Evolutionary conservation across 768 basidiomycete genomes (phyloP).

Genomic region (Panaeolus papilionaceus): DNA sequence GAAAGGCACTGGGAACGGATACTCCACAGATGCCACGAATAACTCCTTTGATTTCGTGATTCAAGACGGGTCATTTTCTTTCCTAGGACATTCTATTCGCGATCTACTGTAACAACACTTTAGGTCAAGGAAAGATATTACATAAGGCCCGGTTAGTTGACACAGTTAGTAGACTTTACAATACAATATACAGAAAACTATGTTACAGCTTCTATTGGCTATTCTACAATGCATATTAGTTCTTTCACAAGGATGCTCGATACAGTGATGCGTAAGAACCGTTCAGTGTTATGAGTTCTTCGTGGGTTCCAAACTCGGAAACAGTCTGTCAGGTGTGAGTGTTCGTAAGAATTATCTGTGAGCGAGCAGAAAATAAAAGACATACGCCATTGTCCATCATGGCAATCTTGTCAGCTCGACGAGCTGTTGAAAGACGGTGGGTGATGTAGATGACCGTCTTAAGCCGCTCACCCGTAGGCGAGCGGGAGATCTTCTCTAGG

Average conservation of each 20-base stretch:
- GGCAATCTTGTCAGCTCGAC: conserved; percentile 84
- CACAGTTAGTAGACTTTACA: conserved; percentile 15
- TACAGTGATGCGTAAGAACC: conserved; percentile 76
- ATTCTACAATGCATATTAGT: conserved; percentile 17
- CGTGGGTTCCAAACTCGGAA: conserved; percentile 78
- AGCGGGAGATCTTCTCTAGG: conserved; percentile 67
- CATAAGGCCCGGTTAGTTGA: background rate
- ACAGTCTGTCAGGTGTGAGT: conserved; percentile 54
- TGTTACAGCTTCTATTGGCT: conserved; percentile 20
- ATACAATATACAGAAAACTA: conserved; percentile 18
- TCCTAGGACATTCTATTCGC: conserved; percentile 65
- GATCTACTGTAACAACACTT: conserved; percentile 32
- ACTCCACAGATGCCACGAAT: conserved; percentile 45
- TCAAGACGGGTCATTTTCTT: conserved; percentile 67
- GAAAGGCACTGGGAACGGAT: conserved; percentile 10
- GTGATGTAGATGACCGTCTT: conserved; percentile 88
- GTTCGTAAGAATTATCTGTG: conserved; percentile 18
- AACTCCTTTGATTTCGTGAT: conserved; percentile 73
- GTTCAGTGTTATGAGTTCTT: conserved; percentile 62
- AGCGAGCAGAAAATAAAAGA: conserved; percentile 17
- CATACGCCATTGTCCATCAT: conserved; percentile 82
- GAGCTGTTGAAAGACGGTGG: conserved; percentile 80
- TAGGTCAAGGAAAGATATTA: background rate
- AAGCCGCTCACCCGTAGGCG: conserved; percentile 58
- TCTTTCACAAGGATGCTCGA: conserved; percentile 62